Percentiles rank a stretch among this genome's conserved stretches.
These are phyloP conservation scores for Dioszegia crocea DNA, from an alignment of 768 basidiomycete species.

Conservation along the genomic window DNA sequence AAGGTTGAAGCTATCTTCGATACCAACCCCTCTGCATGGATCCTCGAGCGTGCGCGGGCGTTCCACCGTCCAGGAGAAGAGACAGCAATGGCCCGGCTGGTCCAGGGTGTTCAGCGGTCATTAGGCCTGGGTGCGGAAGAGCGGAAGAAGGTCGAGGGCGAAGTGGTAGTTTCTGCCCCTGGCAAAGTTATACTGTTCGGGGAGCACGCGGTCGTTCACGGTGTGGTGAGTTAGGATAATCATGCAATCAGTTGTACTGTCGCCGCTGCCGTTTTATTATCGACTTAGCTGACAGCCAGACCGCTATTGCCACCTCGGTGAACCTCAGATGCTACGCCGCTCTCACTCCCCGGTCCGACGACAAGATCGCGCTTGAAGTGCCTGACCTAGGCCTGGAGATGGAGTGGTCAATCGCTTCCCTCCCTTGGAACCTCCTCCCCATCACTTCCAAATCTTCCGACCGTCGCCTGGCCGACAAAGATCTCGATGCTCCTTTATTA, in stretches of 20 bases:
- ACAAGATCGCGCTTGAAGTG: conserved; percentile 69
- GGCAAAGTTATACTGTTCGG: conserved; percentile 98
- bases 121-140: conserved; percentile 23
- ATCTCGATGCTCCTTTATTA: conserved; percentile 69
- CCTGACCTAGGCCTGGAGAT: conserved; percentile 66
- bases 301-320: conserved; percentile 90
- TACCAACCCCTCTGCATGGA: conserved; percentile 36
- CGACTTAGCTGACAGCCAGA: conserved; percentile 54
- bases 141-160: conserved; percentile 28
- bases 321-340: conserved; percentile 93
- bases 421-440: conserved; percentile 42
- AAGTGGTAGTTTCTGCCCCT: conserved; percentile 77
- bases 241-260: neutral
- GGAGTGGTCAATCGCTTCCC: conserved; percentile 70
- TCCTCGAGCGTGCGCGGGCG: conserved; percentile 41
- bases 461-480: conserved; percentile 53
- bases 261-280: too few relatives aligned
- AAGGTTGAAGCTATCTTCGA: conserved; percentile 31
- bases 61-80: conserved; percentile 31
- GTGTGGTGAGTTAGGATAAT: conserved; percentile 64
- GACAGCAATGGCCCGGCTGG: conserved; percentile 27
- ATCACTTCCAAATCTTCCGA: conserved; percentile 52
- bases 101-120: conserved; percentile 31
- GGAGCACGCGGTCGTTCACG: conserved; percentile 97
- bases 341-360: conserved; percentile 68